A percentile compares a stretch with the other conserved stretches of the same genome.
Evolutionary conservation across 129 eudicot species (phyloP).

Genomic region (Silybum marianum): DNA sequence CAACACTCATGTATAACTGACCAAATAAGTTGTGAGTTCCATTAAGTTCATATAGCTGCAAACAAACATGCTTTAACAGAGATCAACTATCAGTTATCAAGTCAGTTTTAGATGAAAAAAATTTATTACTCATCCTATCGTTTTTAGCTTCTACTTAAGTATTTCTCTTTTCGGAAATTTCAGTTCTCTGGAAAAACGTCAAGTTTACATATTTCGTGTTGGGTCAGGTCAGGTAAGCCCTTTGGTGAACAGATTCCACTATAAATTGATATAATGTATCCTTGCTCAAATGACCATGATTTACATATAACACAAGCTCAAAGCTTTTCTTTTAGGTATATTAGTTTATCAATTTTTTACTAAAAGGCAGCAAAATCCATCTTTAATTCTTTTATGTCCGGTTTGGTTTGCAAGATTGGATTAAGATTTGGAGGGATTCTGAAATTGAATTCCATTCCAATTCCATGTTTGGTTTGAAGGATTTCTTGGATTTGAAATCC

Average conservation of each 20-base stretch:
- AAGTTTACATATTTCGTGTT: constrained; percentile 82
- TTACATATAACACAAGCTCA: neutral
- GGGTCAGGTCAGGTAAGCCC: constrained; percentile 95
- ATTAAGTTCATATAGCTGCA: too few species aligned
- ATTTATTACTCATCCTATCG: neutral
- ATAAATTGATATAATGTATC: constrained; percentile 4
- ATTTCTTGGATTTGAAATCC: neutral
- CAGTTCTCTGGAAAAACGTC: constrained; percentile 93
- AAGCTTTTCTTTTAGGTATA: neutral
- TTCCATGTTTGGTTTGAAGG: neutral
- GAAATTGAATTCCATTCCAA: neutral
- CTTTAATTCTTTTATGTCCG: neutral
- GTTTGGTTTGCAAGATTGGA: neutral
- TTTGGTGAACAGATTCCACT: neutral
- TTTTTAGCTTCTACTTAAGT: constrained; percentile 1
- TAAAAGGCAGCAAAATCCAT: neutral
- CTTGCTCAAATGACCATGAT: neutral
- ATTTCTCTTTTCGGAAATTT: constrained; percentile 16
- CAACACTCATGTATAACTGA: too few species aligned
- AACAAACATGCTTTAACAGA: too few species aligned
- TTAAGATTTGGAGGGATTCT: neutral
- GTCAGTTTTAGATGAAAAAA: neutral
- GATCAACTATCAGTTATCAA: neutral
- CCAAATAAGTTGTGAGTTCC: too few species aligned
- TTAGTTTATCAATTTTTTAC: neutral